Conservation (phyloP, 1,139 yeast species). For the Taphrina pruni region DNA sequence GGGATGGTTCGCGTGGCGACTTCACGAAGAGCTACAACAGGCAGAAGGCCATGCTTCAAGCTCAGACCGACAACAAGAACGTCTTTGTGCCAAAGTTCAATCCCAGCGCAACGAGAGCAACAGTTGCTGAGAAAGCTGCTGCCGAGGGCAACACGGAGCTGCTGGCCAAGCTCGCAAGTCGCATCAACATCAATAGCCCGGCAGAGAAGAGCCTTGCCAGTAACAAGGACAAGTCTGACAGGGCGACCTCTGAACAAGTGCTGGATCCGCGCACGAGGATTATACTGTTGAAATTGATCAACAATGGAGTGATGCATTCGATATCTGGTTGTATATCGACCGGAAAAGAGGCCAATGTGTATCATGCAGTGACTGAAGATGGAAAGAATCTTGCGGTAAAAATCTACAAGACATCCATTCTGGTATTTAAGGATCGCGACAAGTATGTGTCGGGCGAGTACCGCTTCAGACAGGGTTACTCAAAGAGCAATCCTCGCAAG, state of each 20-base stretch:
- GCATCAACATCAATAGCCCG: conserved; percentile 33
- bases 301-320: conserved; percentile 78
- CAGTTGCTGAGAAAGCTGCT: conserved; percentile 34
- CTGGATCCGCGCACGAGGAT: conserved; percentile 90
- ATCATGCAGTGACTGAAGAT: conserved; percentile 82
- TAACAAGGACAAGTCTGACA: conserved; percentile 72
- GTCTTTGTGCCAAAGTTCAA: conserved; percentile 33
- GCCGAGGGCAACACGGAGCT: conserved; percentile 37
- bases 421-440: conserved; percentile 94
- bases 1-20: conserved; percentile 40
- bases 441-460: conserved; percentile 96
- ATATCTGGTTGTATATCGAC: conserved; percentile 95
- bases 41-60: conserved; percentile 34
- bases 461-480: conserved; percentile 82
- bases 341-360: conserved; percentile 98
- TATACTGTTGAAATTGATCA: conserved; percentile 79
- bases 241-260: conserved; percentile 97
- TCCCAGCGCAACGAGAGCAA: conserved; percentile 35
- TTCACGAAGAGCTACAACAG: conserved; percentile 43
- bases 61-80: conserved; percentile 12
- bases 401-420: conserved; percentile 91
- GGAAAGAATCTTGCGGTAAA: conserved; percentile 72
- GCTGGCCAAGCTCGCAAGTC: conserved; percentile 41
- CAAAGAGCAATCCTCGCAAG: conserved; percentile 89
- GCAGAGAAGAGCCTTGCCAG: conserved; percentile 43